phyloP scores from a whole-genome alignment of 768 basidiomycete species.

The Amanita pallidorosea region DNA sequence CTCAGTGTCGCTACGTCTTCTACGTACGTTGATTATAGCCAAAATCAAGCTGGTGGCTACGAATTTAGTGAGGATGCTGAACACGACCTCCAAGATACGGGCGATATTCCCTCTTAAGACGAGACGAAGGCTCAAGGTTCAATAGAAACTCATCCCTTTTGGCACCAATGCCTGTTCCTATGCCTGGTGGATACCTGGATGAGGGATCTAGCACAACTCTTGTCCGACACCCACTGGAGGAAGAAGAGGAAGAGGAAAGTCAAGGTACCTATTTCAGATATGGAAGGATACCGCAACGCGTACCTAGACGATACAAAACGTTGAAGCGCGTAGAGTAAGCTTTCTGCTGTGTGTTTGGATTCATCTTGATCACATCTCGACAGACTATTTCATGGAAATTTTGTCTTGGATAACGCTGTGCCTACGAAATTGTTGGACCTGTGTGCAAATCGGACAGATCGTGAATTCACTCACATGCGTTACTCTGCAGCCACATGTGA shows the following conservation, averaged over 20 bases:
- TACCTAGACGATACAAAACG: constrained; percentile 86
- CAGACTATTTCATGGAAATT: constrained; percentile 85
- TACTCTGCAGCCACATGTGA: constrained; percentile 95
- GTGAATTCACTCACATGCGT: constrained; percentile 93
- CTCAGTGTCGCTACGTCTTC: constrained; percentile 5
- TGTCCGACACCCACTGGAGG: constrained; percentile 11
- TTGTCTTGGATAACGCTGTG: constrained; percentile 83
- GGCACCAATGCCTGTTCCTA: constrained; percentile 13
- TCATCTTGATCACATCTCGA: neutral
- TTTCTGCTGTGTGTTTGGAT: neutral
- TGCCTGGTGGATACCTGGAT: constrained; percentile 35
- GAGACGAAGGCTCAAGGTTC: constrained; percentile 19
- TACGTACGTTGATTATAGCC: constrained; percentile 2
- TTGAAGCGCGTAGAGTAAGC: constrained; percentile 83
- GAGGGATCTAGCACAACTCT: constrained; percentile 13
- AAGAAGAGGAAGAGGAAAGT: constrained; percentile 4
- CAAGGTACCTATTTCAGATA: constrained; percentile 62
- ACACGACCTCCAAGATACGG: constrained; percentile 35
- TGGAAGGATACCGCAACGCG: constrained; percentile 83
- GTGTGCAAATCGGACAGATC: constrained; percentile 65
- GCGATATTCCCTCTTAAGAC: constrained; percentile 53
- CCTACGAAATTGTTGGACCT: constrained; percentile 86
- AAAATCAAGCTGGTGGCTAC: constrained; percentile 17
- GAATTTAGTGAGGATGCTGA: constrained; percentile 33
- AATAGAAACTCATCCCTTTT: constrained; percentile 12